Evolutionary conservation across 2,329 filamentous ascomycete genomes (phyloP).

Genomic region (Periconia macrospinosa): DNA sequence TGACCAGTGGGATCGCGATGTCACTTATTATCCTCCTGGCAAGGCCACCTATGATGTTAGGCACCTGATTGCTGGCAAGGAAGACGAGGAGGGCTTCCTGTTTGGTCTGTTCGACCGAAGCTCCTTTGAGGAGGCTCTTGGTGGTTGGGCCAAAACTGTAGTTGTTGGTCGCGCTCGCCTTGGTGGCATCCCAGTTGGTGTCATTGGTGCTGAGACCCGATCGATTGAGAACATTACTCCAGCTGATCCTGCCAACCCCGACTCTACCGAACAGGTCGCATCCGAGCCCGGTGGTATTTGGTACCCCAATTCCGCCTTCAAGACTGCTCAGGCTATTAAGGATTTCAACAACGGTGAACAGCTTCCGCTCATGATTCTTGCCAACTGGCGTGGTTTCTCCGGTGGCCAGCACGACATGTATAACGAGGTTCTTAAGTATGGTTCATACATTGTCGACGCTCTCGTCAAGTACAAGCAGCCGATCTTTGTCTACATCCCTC

Average conservation of each 20-base stretch:
- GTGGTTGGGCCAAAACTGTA: constrained; percentile 95
- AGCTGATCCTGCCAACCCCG: constrained; percentile 95
- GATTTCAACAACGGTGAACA: constrained; percentile 99
- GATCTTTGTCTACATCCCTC: constrained; percentile 98
- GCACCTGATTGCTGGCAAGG: constrained; percentile 87
- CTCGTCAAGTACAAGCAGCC: constrained; percentile 98
- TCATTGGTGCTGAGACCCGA: constrained; percentile 94
- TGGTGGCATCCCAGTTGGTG: constrained; percentile 96
- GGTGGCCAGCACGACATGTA: constrained; percentile 99
- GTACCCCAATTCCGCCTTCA: constrained; percentile 99
- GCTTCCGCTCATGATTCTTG: constrained; percentile 96
- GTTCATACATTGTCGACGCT: constrained; percentile 97
- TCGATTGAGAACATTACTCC: constrained; percentile 96
- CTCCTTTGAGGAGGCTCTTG: constrained; percentile 95
- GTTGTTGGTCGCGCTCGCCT: constrained; percentile 95
- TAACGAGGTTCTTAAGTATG: constrained; percentile 99
- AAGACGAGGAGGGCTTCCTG: constrained; percentile 83
- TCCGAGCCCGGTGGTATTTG: constrained; percentile 98
- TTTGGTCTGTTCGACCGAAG: constrained; percentile 93
- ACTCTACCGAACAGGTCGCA: constrained; percentile 93
- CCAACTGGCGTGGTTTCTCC: constrained; percentile 99
- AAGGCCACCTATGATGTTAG: constrained; percentile 90
- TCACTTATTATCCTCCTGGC: constrained; percentile 77
- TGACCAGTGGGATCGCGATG: constrained; percentile 91
- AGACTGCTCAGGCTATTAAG: constrained; percentile 97